Evolutionary conservation across 768 basidiomycete species (phyloP), one percentile per base, ranked within the genome.

Genomic region (Russula foetens): DNA sequence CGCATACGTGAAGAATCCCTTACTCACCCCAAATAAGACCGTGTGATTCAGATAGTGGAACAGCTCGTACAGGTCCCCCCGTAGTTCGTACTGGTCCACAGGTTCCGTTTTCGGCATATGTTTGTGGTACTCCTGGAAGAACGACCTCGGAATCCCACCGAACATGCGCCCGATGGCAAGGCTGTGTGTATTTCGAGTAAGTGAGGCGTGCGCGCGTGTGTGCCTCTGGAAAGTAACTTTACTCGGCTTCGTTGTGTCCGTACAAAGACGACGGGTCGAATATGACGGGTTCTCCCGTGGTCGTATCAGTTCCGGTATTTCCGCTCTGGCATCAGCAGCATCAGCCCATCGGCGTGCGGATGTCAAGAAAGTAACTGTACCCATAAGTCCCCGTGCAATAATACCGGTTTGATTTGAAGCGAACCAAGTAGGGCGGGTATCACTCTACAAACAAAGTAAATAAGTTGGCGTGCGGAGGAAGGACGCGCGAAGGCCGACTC

Each of bases 41-140:
- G 89, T 88, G 67, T 92, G 90, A 66, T 92, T 92, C 64, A 91
- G 72, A 67, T 90, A 90, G 70, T 92, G 90, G 63, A 87, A 92
- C 29, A 91, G 71, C 69, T 89, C 82, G 65, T 92, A 91, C 12
- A 91, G 71, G 52, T 86, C 80, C 33, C 72, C 79, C 31, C 90
- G 80, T 33, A 83, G 75, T 28, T 77, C 76, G 67, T 88, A 90
- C 66, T 90, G 79, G 3, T 80, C 78, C 7, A 75, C 76, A 11
- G 89, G 89, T 38, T 85, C 79, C 1, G 84, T 76, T 69, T 84
- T 89, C 0, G 85, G 84, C 28, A 78, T 73, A 64, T 83, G 61
- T 53, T 81, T 64, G 63, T 90, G 85, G 66, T 92, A 92, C n/a
- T 79, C 79, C 26, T 74, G 71, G 67, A 82, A 88, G 71, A 91